Percentiles rank a stretch among this genome's conserved stretches.
These are phyloP conservation scores for Cordia subcordata DNA, from an alignment of 257 asterid genomes.

Conservation along the genomic window DNA sequence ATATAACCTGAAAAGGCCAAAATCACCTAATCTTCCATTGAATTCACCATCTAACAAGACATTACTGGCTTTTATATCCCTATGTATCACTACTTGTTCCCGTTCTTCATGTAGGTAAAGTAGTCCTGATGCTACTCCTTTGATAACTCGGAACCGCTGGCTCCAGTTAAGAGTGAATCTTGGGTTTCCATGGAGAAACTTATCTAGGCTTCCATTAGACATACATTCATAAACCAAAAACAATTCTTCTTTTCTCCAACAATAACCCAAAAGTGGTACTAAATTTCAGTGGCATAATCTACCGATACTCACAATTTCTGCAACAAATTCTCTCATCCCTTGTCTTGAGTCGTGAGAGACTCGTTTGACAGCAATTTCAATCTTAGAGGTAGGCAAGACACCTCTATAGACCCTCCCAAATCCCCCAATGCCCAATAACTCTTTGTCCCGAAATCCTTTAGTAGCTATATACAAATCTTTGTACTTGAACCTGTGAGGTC, in stretches of 20 bases:
- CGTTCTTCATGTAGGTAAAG: conserved; percentile 20
- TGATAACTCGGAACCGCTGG: conserved; percentile 16
- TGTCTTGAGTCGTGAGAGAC: conserved; percentile 22
- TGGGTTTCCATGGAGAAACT: conserved; percentile 3
- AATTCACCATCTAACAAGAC: conserved; percentile 19
- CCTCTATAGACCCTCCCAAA: conserved; percentile 23
- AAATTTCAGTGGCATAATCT: conserved; percentile 22
- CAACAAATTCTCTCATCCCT: conserved; percentile 18
- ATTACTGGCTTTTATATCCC: conserved; percentile 26
- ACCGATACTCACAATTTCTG: conserved; percentile 20
- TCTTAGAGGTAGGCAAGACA: not conserved
- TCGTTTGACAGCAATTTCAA: conserved; percentile 17
- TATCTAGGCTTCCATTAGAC: conserved; percentile 25
- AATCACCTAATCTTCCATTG: conserved; percentile 21
- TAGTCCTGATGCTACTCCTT: conserved; percentile 26
- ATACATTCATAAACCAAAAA: conserved; percentile 22
- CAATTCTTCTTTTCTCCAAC: conserved; percentile 16
- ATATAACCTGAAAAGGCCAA: conserved; percentile 18
- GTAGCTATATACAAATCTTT: conserved; percentile 21
- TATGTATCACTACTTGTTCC: conserved; percentile 21
- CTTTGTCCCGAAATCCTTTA: conserved; percentile 12
- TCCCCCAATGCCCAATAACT: conserved; percentile 15
- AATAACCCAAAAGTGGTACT: conserved; percentile 23
- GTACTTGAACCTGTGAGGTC: conserved; percentile 19
- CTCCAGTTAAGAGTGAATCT: conserved; percentile 21